Percentiles rank a stretch among this genome's conserved stretches.
Conservation (phyloP, 257 asterid genomes). For the Plectranthus barbatus region DNA sequence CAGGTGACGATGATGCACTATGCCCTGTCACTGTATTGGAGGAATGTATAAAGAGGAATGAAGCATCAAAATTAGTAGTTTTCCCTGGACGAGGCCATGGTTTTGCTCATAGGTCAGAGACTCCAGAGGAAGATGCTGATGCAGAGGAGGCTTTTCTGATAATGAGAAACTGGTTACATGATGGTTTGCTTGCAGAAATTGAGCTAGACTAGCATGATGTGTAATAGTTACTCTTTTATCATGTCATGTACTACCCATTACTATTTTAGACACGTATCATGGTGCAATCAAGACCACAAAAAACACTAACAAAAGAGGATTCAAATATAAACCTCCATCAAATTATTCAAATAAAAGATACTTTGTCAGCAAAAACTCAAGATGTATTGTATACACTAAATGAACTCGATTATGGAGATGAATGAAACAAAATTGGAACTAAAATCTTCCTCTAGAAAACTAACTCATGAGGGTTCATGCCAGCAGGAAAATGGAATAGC, state of each 20-base stretch:
- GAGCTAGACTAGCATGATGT: neutral
- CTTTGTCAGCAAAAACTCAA: neutral
- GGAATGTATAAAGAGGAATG: conserved; percentile 27
- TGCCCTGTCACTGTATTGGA: conserved; percentile 39
- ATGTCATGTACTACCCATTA: neutral
- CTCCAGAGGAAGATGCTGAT: conserved; percentile 69
- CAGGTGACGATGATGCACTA: conserved; percentile 54
- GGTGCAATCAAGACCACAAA: neutral
- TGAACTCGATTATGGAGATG: neutral
- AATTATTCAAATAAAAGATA: neutral
- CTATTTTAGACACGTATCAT: too few species aligned
- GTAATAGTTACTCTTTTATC: neutral
- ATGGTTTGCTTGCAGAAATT: conserved; percentile 36
- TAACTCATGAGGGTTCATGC: too few species aligned
- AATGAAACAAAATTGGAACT: conserved; percentile 3
- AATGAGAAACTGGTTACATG: conserved; percentile 65
- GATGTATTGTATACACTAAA: conserved; percentile 1
- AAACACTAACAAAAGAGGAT: neutral
- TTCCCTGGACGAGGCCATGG: conserved; percentile 56
- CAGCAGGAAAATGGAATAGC: conserved; percentile 52
- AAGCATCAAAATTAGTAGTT: conserved; percentile 30
- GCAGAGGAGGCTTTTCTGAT: conserved; percentile 66
- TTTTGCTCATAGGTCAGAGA: conserved; percentile 66
- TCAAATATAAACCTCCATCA: neutral
- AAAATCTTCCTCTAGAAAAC: conserved; percentile 22